Base-by-base conservation (phyloP, 1,284 basidiomycete genomes). In the Agaricales sp. region DNA sequence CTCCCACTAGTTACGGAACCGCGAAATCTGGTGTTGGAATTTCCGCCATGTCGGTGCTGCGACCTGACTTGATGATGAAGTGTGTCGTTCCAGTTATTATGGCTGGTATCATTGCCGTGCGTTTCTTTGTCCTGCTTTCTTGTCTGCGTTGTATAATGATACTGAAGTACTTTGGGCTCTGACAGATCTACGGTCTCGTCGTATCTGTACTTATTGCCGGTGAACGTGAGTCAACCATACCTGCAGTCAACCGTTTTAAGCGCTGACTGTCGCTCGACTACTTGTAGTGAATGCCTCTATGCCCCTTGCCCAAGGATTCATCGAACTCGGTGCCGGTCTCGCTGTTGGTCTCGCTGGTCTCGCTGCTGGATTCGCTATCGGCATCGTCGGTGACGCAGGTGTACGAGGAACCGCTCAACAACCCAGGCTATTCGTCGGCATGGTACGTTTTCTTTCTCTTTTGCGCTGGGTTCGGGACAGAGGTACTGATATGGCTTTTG, bases 11-110 rank as follows among this genome's bases (percentile, higher is more conserved):
- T 73, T 88, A 87, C 75, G 95, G 95, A 56, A 99, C 94, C 30
- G 92, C 95, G 61, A 99, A 99, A 75, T 96, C 95, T 61, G 95
- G 95, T 64, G 94, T 99, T 61, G 96, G 95, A 67, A 97, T 99
- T 64, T 92, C 94, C 51, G 93, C 94, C 58, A 95, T 98, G 93
- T 92, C 93, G 53, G 92, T 97, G 54, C 82, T 98, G 58, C 83
- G 93, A 58, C 91, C 91, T 51, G 91, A 94, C 74, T 75, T 91
- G 59, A 91, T 93, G 85, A 92, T 93, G 87, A 89, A 78, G 79
- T 95, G 87, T 77, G 85, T 92, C 54, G 86, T 98, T 55, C 95
- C 95, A 49, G 94, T 98, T 65, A 87, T 99, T 69, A 98, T 99
- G 94, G 92, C 94, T 75, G 94, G 94, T 92, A 98, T 99, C 73